Percentiles rank a stretch among this genome's conserved stretches.
These are phyloP conservation scores for Artemisia annua DNA, from an alignment of 129 eudicot genomes.

Conservation along the genomic window DNA sequence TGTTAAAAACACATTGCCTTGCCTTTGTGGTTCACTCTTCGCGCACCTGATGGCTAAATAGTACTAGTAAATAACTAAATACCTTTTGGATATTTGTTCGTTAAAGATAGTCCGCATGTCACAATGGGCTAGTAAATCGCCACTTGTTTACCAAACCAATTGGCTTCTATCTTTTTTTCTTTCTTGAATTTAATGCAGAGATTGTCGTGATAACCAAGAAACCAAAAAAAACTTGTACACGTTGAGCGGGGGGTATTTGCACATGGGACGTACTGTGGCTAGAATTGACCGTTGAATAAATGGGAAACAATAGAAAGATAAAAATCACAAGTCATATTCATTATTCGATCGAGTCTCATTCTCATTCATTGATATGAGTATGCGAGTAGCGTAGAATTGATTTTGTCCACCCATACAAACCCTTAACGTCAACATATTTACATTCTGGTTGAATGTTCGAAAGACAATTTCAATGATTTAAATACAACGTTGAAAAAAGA, in stretches of 20 bases:
- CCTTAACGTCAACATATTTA: not conserved
- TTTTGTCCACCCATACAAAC: conserved; percentile 25
- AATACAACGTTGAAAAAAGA: not conserved
- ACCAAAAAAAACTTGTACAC: not conserved
- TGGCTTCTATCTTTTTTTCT: not conserved
- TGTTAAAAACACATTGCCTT: no score
- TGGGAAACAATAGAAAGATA: not conserved
- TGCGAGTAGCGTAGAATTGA: not conserved
- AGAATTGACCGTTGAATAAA: not conserved
- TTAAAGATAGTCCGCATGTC: not conserved
- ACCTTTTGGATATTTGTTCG: not conserved
- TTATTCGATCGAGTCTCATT: not conserved
- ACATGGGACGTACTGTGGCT: not conserved
- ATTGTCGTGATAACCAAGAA: not conserved
- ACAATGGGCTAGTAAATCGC: not conserved
- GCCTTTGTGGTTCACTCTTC: no score
- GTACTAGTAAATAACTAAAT: no score
- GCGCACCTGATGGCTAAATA: no score
- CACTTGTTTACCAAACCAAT: not conserved
- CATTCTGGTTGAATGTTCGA: not conserved
- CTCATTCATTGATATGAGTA: not conserved
- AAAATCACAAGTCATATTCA: not conserved
- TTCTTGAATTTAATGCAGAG: not conserved
- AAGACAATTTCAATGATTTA: not conserved
- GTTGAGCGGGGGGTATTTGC: not conserved